A percentile compares a stretch with the other conserved stretches of the same genome.
phyloP scores from a whole-genome alignment of 805 yeast species.

The Danielia oregonensis region DNA sequence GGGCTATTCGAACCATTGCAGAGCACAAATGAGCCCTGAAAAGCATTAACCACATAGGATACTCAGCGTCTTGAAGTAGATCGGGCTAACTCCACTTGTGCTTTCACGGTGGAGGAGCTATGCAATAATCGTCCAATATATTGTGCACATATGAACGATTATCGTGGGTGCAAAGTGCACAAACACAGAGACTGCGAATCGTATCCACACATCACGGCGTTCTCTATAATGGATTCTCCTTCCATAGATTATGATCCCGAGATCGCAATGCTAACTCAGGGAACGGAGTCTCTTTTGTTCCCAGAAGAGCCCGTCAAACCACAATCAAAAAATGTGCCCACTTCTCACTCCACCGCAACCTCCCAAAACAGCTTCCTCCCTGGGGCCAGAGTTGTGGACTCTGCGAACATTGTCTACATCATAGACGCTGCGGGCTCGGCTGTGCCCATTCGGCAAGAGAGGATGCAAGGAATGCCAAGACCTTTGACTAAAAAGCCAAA shows the following conservation, averaged over 20 bases:
- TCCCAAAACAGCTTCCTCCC: neutral
- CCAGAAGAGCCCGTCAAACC: neutral
- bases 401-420: neutral
- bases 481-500: neutral
- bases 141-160: too few relatives aligned
- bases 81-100: too few relatives aligned
- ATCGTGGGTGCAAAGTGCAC: too few relatives aligned
- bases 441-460: neutral
- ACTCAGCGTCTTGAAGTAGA: too few relatives aligned
- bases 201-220: neutral
- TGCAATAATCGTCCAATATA: too few relatives aligned
- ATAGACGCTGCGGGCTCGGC: conserved; percentile 1
- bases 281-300: neutral
- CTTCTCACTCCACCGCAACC: neutral
- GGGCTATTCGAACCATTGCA: too few relatives aligned
- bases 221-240: neutral
- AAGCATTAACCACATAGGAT: too few relatives aligned
- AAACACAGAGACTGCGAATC: neutral
- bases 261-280: neutral
- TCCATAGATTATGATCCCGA: neutral
- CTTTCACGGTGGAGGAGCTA: too few relatives aligned
- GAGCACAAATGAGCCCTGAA: too few relatives aligned
- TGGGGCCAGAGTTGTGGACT: neutral
- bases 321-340: neutral
- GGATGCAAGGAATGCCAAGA: neutral